Evolutionary conservation across 331 rosid genomes (phyloP).

Genomic region (Stylosanthes scabra): DNA sequence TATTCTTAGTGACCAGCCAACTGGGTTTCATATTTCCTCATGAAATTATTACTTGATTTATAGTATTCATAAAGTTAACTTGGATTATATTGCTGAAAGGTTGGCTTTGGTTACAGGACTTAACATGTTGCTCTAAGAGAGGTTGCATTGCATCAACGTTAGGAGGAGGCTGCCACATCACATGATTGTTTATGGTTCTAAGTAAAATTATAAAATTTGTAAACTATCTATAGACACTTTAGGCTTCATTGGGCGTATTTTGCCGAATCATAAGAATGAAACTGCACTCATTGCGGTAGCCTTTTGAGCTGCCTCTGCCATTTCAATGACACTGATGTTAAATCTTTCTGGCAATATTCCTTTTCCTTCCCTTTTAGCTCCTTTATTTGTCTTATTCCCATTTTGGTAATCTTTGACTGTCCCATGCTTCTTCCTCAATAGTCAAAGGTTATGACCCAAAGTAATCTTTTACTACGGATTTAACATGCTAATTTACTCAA

Average conservation of each 20-base stretch:
- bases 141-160: too few species aligned
- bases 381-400: background rate
- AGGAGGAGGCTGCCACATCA: background rate
- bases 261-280: slow-evolving; percentile 3
- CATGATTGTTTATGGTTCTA: slow-evolving; percentile 3
- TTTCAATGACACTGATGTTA: slow-evolving; percentile 34
- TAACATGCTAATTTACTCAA: too few species aligned
- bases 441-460: background rate
- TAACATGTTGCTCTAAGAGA: slow-evolving; percentile 12
- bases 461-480: too few species aligned
- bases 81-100: slow-evolving; percentile 36
- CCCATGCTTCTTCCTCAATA: too few species aligned
- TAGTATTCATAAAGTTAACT: slow-evolving; percentile 5
- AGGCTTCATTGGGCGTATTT: slow-evolving; percentile 8
- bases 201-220: slow-evolving; percentile 12
- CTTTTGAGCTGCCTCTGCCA: slow-evolving; percentile 10
- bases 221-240: slow-evolving; percentile 24
- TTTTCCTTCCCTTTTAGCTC: background rate
- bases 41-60: slow-evolving; percentile 25
- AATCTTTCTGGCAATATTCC: slow-evolving; percentile 15
- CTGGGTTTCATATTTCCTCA: slow-evolving; percentile 7
- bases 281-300: slow-evolving; percentile 11
- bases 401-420: slow-evolving; percentile 9
- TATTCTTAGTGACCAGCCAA: background rate
- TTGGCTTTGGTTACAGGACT: slow-evolving; percentile 38